Evolutionary conservation across 1,284 basidiomycete species (phyloP).

Genomic region (Leccinum laetum): DNA sequence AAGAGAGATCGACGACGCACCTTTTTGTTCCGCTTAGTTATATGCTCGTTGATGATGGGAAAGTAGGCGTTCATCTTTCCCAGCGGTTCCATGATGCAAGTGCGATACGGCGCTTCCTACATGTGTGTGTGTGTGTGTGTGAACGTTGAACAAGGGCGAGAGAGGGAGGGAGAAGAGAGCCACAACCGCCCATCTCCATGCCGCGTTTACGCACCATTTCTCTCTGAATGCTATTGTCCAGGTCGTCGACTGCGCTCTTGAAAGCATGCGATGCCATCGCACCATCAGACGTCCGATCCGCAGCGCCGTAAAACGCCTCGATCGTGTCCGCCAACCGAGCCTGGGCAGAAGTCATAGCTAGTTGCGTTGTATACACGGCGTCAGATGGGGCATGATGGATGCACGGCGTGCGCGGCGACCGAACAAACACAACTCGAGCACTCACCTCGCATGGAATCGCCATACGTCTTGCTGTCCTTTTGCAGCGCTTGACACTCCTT

Average conservation of each 20-base stretch:
- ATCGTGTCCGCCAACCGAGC: slow-evolving; percentile 95
- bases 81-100: slow-evolving; percentile 93
- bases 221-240: slow-evolving; percentile 83
- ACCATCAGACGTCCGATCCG: slow-evolving; percentile 84
- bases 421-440: neutral
- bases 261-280: slow-evolving; percentile 98
- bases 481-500: slow-evolving; percentile 92
- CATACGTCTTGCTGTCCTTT: slow-evolving; percentile 94
- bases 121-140: neutral
- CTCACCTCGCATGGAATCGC: slow-evolving; percentile 91
- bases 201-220: slow-evolving; percentile 64
- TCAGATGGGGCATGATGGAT: neutral
- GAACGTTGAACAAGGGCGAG: neutral
- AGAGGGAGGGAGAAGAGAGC: neutral
- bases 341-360: slow-evolving; percentile 94
- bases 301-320: slow-evolving; percentile 89
- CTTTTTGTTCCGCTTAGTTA: slow-evolving; percentile 96
- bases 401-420: neutral
- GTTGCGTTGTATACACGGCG: neutral
- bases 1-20: slow-evolving; percentile 39
- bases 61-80: slow-evolving; percentile 98
- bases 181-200: neutral
- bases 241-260: slow-evolving; percentile 92
- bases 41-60: slow-evolving; percentile 92
- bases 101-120: slow-evolving; percentile 92